Evolutionary conservation across 805 yeast species (phyloP), one percentile per base, ranked within the genome.

Genomic region (Yarrowia hollandica): DNA sequence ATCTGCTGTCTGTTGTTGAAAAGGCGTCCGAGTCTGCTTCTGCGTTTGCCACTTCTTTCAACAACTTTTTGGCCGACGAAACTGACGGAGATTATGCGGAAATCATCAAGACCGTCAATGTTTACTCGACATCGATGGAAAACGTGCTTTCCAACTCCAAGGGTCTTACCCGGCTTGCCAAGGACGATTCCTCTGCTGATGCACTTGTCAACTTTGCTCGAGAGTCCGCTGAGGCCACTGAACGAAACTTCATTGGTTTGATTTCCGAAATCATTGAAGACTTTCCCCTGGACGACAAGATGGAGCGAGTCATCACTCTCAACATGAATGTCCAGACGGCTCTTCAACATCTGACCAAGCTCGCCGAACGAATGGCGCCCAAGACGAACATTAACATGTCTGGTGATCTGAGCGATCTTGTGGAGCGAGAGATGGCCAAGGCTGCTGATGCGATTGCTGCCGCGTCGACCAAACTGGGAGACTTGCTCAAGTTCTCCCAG

Each of bases 1-100:
- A 81, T 65, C 71, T 86, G 19, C 74, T 84, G 31, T 84, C 92
- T 0, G 74, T 88, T 37, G 75, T 85, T 62, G 96, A 90, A 68
- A 80, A 84, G 63, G 79, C 86, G 16, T 81, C 89, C 0, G 80
- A 83, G 35, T 74, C 81, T 14, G 90, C 91, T 0, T 88, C 91
- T 5, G 91, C 86, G 35, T 88, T 90, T 71, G 87, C 96, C 5
- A 81, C 84, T 22, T 82, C 85, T 6, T 89, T 88, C 75, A 88
- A 85, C 68, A 79, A 82, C 56, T 85, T 81, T 66, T 75, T 89
- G 56, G 90, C 86, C 5, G 96, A 88, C 68, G 95, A 92, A 5
- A 76, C 78, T 56, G 80, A 83, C 25, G 88, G 83, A 61, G 88
- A 84, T 64, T 77, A 83, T 4, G 76, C 77, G 26, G 75, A 75